Conservation (phyloP, 2,329 filamentous ascomycete species). For the Diaporthe vexans region DNA sequence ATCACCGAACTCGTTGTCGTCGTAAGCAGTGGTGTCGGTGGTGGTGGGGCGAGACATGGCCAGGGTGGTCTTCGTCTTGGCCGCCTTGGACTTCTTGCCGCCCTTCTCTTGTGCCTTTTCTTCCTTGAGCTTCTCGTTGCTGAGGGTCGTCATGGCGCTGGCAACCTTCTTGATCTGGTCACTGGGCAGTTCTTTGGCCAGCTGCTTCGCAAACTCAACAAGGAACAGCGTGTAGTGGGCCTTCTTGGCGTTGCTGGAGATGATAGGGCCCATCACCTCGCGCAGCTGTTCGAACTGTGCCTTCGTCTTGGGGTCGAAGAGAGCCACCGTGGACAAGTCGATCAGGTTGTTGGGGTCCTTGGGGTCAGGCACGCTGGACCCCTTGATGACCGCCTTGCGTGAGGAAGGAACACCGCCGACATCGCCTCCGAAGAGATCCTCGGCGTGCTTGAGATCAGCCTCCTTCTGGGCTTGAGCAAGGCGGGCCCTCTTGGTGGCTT, state of each 20-base stretch:
- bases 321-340: constrained; percentile 82
- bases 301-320: constrained; percentile 94
- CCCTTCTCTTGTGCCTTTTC: constrained; percentile 96
- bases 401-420: constrained; percentile 76
- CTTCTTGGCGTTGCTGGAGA: constrained; percentile 84
- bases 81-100: constrained; percentile 96
- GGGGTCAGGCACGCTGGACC: constrained; percentile 76
- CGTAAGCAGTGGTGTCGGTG: constrained; percentile 80
- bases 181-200: constrained; percentile 88
- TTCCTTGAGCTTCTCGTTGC: constrained; percentile 99
- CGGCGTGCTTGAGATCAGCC: constrained; percentile 87
- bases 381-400: constrained; percentile 74
- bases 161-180: constrained; percentile 98
- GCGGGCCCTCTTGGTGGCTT: constrained; percentile 79
- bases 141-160: constrained; percentile 86
- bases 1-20: constrained; percentile 86
- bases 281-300: constrained; percentile 86
- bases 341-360: constrained; percentile 83
- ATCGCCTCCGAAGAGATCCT: constrained; percentile 86
- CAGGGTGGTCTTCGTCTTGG: constrained; percentile 92
- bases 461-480: constrained; percentile 87
- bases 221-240: constrained; percentile 91
- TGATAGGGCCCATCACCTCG: constrained; percentile 82
- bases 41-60: constrained; percentile 71
- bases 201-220: constrained; percentile 89